A percentile compares a stretch with the other conserved stretches of the same genome.
phyloP scores from a whole-genome alignment of 2,329 filamentous ascomycete species.

The Clonostachys rhizophaga region DNA sequence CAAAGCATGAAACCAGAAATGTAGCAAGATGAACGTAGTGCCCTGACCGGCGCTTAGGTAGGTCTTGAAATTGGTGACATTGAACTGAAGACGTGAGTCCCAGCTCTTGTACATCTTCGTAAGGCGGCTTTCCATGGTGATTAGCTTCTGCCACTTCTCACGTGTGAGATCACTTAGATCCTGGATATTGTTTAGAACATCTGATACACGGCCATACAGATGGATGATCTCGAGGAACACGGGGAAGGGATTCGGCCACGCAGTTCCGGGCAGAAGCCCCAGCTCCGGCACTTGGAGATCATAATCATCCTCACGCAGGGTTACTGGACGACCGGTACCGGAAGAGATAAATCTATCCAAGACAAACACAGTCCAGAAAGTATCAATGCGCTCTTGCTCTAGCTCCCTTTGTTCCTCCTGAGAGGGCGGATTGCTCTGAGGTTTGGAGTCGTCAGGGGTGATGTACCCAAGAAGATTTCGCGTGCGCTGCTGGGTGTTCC shows the following conservation, averaged over 20 bases:
- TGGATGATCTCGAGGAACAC: conserved; percentile 80
- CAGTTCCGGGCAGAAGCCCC: conserved; percentile 46
- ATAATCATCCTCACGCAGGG: conserved; percentile 78
- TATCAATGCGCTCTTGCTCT: conserved; percentile 79
- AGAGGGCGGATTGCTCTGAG: conserved; percentile 26
- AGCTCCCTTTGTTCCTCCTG: conserved; percentile 56
- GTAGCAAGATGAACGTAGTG: conserved; percentile 80
- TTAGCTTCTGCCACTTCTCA: conserved; percentile 67
- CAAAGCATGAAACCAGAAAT: conserved; percentile 85
- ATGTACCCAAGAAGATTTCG: conserved; percentile 10
- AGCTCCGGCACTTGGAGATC: conserved; percentile 66
- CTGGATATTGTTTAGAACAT: conserved; percentile 77
- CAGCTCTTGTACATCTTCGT: conserved; percentile 69
- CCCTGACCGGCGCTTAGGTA: conserved; percentile 79
- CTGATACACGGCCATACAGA: conserved; percentile 78
- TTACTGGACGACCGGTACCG: conserved; percentile 79
- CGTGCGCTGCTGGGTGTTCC: conserved; percentile 39
- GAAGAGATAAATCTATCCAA: conserved; percentile 84
- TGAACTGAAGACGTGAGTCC: conserved; percentile 73
- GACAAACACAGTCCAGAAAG: conserved; percentile 87
- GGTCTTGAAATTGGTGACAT: conserved; percentile 79
- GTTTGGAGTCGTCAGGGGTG: conserved; percentile 14
- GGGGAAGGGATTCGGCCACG: conserved; percentile 75
- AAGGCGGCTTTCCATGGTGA: conserved; percentile 75
- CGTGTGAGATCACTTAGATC: conserved; percentile 68